Conservation (phyloP, 441 rosid species). For the Gossypium lobatum region DNA sequence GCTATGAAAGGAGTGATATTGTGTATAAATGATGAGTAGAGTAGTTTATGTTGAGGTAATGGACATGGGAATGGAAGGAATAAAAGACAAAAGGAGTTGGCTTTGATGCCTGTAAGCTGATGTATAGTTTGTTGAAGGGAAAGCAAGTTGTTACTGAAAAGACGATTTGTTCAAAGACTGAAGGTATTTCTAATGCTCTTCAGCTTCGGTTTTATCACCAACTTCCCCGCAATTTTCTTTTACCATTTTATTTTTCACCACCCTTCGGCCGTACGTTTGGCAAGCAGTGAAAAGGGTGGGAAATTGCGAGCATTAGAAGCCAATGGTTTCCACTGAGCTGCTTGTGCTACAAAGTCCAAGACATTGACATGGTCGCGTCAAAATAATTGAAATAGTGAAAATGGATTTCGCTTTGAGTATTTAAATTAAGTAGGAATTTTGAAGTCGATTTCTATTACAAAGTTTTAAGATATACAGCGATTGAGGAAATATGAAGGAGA, state of each 20-base stretch:
- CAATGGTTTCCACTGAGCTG: background rate
- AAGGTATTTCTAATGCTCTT: background rate
- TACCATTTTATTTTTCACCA: background rate
- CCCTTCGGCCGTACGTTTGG: background rate
- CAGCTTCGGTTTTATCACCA: conserved; percentile 1
- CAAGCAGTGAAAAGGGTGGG: background rate
- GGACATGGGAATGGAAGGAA: conserved; percentile 13
- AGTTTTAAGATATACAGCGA: too few relatives aligned
- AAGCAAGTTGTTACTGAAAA: background rate
- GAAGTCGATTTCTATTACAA: too few relatives aligned
- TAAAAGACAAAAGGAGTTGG: conserved; percentile 30
- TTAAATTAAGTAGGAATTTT: too few relatives aligned
- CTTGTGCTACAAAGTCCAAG: too few relatives aligned
- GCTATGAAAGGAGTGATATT: background rate
- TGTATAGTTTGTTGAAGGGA: conserved; percentile 20
- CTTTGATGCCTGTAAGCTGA: conserved; percentile 15
- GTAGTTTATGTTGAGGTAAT: background rate
- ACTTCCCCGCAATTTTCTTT: background rate
- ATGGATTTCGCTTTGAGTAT: too few relatives aligned
- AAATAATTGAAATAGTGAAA: too few relatives aligned
- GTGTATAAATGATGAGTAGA: background rate
- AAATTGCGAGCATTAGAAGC: background rate
- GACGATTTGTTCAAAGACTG: background rate
- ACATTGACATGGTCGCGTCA: too few relatives aligned
- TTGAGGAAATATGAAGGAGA: too few relatives aligned